These are phyloP conservation scores for Dendrobium nobile DNA, from an alignment of 106 monocot genomes.

Conservation along the genomic window DNA sequence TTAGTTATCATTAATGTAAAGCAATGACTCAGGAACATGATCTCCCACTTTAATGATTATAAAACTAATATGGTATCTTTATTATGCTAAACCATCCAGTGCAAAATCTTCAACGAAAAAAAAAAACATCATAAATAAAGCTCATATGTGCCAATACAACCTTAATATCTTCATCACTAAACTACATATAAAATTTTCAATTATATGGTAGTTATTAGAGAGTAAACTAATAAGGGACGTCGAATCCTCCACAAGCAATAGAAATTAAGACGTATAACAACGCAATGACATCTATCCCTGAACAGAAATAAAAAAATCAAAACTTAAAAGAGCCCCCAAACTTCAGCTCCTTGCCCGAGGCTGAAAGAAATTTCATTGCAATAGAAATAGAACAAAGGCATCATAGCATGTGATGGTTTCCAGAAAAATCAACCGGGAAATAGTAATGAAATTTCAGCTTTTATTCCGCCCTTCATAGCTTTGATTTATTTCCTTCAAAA, in stretches of 20 bases:
- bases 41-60: not conserved
- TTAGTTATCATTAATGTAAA: not conserved
- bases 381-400: not conserved
- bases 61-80: not conserved
- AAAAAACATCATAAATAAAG: not conserved
- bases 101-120: not conserved
- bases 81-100: not conserved
- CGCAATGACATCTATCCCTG: not conserved
- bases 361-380: not conserved
- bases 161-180: not conserved
- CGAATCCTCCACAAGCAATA: not conserved
- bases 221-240: not conserved
- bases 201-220: not conserved
- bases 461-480: not conserved
- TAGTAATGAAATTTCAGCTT: not conserved
- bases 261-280: not conserved
- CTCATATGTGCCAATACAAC: not conserved
- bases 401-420: not conserved
- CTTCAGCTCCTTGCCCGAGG: not conserved
- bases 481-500: not conserved
- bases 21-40: not conserved
- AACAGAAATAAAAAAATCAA: not conserved
- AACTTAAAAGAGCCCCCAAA: not conserved
- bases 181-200: not conserved
- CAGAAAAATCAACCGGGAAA: not conserved